Evolutionary conservation across 2,329 filamentous ascomycete species (phyloP).

Genomic region (Xylariales sp.): DNA sequence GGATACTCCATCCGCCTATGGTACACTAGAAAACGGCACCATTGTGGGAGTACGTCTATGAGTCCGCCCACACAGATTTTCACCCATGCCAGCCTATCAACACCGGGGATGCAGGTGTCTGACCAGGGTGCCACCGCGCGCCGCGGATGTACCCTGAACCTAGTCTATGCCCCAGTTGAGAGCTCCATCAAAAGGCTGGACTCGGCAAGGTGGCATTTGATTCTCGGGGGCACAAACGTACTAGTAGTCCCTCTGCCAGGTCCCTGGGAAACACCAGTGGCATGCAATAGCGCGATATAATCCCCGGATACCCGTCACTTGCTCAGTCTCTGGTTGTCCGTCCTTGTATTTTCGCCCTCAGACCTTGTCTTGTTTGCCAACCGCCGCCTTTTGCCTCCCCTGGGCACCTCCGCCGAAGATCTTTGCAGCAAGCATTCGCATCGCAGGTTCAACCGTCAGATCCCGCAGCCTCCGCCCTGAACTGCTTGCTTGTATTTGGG

Average conservation of each 20-base stretch:
- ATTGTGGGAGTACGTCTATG: no score
- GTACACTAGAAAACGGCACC: no score
- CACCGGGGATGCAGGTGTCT: no score
- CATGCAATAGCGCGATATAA: constrained; percentile 6
- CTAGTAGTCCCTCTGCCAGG: background rate
- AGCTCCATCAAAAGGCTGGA: constrained; percentile 1
- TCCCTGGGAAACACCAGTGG: background rate
- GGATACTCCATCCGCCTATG: no score
- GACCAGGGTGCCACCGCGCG: no score
- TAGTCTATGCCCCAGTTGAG: background rate
- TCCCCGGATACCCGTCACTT: constrained; percentile 7
- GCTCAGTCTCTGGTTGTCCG: background rate
- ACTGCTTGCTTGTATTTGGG: no score
- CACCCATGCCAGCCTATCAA: no score
- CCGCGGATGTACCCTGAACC: background rate
- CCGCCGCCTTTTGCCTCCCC: background rate
- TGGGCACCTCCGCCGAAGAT: background rate
- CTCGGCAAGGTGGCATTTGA: constrained; percentile 3
- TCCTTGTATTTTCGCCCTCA: background rate
- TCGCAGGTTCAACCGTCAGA: no score
- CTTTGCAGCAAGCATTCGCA: background rate
- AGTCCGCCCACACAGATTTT: no score
- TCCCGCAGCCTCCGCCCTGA: no score
- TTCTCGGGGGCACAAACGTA: background rate
- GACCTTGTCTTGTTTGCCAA: no score